These are phyloP conservation scores for Cydonia oblonga DNA, from an alignment of 331 rosid species.

Conservation along the genomic window DNA sequence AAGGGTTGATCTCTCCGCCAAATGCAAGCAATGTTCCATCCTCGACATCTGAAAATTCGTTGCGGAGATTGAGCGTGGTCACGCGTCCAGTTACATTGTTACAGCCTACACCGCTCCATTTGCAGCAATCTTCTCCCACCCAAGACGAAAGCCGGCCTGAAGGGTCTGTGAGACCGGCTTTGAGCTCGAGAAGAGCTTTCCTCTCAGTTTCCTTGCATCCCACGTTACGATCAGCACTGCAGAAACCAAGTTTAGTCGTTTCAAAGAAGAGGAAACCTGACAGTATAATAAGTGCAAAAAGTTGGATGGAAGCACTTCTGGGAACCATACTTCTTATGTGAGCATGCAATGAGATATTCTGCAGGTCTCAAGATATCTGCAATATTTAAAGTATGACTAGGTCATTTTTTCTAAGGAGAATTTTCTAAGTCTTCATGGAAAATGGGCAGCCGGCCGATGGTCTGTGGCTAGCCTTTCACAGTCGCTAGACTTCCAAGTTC, in stretches of 20 bases:
- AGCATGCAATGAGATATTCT: neutral
- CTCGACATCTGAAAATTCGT: neutral
- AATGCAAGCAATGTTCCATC: neutral
- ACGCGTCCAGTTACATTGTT: neutral
- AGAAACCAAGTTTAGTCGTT: neutral
- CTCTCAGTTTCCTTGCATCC: neutral
- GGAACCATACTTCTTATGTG: neutral
- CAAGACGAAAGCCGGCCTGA: constrained; percentile 1
- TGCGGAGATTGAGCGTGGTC: neutral
- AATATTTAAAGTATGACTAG: neutral
- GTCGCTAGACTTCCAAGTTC: too few relatives aligned
- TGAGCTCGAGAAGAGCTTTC: constrained; percentile 14
- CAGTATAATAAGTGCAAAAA: neutral
- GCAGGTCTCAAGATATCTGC: neutral
- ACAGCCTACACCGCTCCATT: constrained; percentile 10
- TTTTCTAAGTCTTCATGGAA: too few relatives aligned
- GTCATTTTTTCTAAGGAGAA: too few relatives aligned
- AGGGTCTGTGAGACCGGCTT: constrained; percentile 2
- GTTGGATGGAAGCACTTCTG: neutral
- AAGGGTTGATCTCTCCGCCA: constrained; percentile 8
- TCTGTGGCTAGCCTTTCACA: too few relatives aligned
- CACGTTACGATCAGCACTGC: neutral
- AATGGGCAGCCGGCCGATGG: too few relatives aligned
- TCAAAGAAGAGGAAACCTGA: neutral
- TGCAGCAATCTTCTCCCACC: constrained; percentile 13